A percentile compares a stretch with the other conserved stretches of the same genome.
Evolutionary conservation across 768 basidiomycete species (phyloP).

Genomic region (Kwoniella pini): DNA sequence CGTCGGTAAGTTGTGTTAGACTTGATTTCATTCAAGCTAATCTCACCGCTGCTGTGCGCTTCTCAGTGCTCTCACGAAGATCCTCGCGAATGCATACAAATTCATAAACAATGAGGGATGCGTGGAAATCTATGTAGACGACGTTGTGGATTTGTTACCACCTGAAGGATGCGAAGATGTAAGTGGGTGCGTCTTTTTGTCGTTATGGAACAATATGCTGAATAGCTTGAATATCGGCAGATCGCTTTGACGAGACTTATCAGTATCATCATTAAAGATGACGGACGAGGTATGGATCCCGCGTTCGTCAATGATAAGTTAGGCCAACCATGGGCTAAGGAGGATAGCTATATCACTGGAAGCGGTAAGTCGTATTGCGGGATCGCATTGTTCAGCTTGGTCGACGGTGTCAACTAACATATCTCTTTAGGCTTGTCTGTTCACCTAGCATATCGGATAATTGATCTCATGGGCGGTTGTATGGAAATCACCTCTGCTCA

Average conservation of each 20-base stretch:
- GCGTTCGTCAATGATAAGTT: slow-evolving; percentile 32
- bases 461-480: slow-evolving; percentile 48
- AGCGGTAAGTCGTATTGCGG: slow-evolving; percentile 22
- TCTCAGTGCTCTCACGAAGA: slow-evolving; percentile 37
- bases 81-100: slow-evolving; percentile 48
- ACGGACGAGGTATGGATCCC: slow-evolving; percentile 38
- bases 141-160: slow-evolving; percentile 31
- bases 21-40: neutral
- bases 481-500: slow-evolving; percentile 48
- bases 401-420: neutral
- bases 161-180: slow-evolving; percentile 46
- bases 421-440: slow-evolving; percentile 32
- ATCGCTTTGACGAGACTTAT: slow-evolving; percentile 32
- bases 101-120: slow-evolving; percentile 49
- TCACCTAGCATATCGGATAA: slow-evolving; percentile 48
- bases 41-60: too few species aligned
- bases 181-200: slow-evolving; percentile 10
- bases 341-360: slow-evolving; percentile 41
- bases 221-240: neutral
- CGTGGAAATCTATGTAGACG: slow-evolving; percentile 45
- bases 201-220: neutral
- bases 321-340: slow-evolving; percentile 48
- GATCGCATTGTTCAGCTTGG: neutral
- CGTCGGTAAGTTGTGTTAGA: slow-evolving; percentile 30
- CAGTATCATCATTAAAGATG: slow-evolving; percentile 47